Percentiles rank a stretch among this genome's conserved stretches.
Evolutionary conservation across 805 yeast species (phyloP).

Genomic region (Candida nanaspora): DNA sequence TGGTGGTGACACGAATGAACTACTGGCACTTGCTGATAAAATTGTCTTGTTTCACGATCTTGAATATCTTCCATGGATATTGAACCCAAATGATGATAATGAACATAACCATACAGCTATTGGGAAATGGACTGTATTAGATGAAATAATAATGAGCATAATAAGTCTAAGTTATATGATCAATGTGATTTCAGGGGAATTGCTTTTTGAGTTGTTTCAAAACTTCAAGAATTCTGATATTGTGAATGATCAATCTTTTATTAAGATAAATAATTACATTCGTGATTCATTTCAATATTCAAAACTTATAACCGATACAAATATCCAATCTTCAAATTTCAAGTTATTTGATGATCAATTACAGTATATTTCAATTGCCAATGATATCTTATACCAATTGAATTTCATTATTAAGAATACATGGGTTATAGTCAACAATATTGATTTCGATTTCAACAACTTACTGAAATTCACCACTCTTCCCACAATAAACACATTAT

Average conservation of each 20-base stretch:
- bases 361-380: slow-evolving; percentile 11
- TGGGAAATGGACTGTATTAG: slow-evolving; percentile 18
- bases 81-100: background rate
- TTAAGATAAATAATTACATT: slow-evolving; percentile 14
- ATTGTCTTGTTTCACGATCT: background rate
- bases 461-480: background rate
- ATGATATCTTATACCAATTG: slow-evolving; percentile 14
- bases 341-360: slow-evolving; percentile 3
- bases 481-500: background rate
- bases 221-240: slow-evolving; percentile 11
- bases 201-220: background rate
- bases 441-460: background rate
- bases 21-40: background rate
- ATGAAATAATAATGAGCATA: slow-evolving; percentile 16
- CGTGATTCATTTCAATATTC: slow-evolving; percentile 14
- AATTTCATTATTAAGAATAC: slow-evolving; percentile 17
- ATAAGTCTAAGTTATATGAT: slow-evolving; percentile 7
- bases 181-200: background rate
- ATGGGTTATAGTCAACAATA: slow-evolving; percentile 8
- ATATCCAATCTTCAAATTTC: no score
- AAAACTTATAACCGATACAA: no score
- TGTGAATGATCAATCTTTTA: slow-evolving; percentile 19
- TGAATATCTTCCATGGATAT: slow-evolving; percentile 12
- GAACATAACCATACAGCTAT: no score
- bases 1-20: no score